Evolutionary conservation across 768 basidiomycete species (phyloP).

Genomic region (Lepiota venenata): DNA sequence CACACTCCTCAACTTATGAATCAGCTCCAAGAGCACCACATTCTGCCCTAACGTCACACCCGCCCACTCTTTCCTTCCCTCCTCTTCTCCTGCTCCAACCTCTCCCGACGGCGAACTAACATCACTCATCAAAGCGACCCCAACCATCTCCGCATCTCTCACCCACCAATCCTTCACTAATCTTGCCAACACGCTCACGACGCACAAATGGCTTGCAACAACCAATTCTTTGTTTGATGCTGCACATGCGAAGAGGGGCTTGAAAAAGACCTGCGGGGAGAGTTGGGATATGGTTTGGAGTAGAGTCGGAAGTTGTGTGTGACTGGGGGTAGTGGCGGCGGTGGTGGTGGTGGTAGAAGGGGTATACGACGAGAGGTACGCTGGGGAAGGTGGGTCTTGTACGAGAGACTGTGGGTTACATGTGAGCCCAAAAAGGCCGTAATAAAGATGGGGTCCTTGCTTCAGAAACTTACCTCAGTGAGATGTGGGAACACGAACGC

Average conservation of each 20-base stretch:
- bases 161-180: constrained; percentile 65
- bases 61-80: constrained; percentile 31
- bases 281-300: constrained; percentile 46
- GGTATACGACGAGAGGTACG: constrained; percentile 25
- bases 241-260: constrained; percentile 67
- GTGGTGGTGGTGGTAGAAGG: not conserved
- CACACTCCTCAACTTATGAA: constrained; percentile 43
- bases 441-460: constrained; percentile 19
- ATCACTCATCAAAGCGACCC: constrained; percentile 63
- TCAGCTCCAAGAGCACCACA: constrained; percentile 59
- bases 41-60: constrained; percentile 59
- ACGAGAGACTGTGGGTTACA: constrained; percentile 44
- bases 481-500: not conserved
- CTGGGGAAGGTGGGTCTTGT: constrained; percentile 47
- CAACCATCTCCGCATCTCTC: constrained; percentile 70
- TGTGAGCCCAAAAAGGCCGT: constrained; percentile 15
- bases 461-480: not conserved
- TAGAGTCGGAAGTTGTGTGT: constrained; percentile 39
- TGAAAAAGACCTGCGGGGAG: constrained; percentile 66
- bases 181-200: constrained; percentile 46
- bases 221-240: constrained; percentile 59
- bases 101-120: constrained; percentile 22
- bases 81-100: constrained; percentile 14
- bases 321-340: not conserved
- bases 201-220: constrained; percentile 55